Evolutionary conservation across 2,329 filamentous ascomycete genomes (phyloP).

Genomic region (Hypoxylon sp.): DNA sequence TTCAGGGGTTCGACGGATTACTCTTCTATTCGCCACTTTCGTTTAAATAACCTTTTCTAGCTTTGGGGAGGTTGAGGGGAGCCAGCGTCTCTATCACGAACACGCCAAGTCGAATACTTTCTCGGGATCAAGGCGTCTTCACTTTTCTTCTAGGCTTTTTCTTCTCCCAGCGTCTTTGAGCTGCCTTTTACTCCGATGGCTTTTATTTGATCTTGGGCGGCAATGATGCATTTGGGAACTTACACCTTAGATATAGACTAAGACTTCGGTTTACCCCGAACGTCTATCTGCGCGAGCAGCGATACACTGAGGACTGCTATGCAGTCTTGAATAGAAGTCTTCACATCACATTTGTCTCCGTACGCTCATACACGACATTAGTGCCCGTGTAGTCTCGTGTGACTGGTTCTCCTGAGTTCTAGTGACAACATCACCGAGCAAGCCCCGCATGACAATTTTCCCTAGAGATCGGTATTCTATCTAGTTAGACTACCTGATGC

Average conservation of each 20-base stretch:
- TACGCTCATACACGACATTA: neutral
- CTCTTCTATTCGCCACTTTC: slow-evolving; percentile 16
- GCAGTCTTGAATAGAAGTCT: slow-evolving; percentile 28
- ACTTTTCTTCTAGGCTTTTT: slow-evolving; percentile 2
- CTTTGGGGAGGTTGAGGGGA: slow-evolving; percentile 2
- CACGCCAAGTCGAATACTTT: neutral
- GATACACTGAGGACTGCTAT: slow-evolving; percentile 11
- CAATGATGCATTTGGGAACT: slow-evolving; percentile 18
- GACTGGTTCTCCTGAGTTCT: neutral
- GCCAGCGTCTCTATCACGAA: neutral
- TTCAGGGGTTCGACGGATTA: slow-evolving; percentile 28
- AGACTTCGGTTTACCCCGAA: slow-evolving; percentile 18
- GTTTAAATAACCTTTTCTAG: slow-evolving; percentile 1
- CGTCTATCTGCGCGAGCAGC: slow-evolving; percentile 39
- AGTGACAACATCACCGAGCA: neutral
- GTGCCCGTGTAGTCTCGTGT: neutral
- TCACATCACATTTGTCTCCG: neutral
- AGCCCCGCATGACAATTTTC: neutral
- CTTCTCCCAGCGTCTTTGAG: slow-evolving; percentile 5
- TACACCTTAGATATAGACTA: slow-evolving; percentile 36
- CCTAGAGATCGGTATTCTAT: too few relatives aligned
- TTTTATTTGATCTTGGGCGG: slow-evolving; percentile 1
- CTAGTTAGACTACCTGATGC: neutral
- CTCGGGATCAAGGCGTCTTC: slow-evolving; percentile 1
- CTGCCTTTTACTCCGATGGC: slow-evolving; percentile 3